Evolutionary conservation across 495 filamentous ascomycete genomes (phyloP).

Genomic region (Penicillium antarcticum): DNA sequence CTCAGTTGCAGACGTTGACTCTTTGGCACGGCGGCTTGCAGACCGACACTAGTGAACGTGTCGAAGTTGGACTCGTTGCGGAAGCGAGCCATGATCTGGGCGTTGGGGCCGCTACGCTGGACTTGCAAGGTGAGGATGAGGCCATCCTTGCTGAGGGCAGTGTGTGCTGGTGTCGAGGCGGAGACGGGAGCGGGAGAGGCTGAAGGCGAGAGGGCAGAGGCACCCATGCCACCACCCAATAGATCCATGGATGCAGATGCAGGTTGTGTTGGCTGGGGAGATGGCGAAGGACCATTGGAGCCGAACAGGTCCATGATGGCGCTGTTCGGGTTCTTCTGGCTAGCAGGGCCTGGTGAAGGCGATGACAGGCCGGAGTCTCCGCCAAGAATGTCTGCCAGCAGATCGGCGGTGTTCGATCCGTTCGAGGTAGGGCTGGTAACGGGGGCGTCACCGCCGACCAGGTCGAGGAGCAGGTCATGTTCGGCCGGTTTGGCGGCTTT

Average conservation of each 20-base stretch:
- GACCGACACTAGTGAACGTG: slow-evolving; percentile 63
- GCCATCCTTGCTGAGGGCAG: slow-evolving; percentile 82
- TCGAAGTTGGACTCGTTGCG: slow-evolving; percentile 65
- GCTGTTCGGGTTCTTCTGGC: slow-evolving; percentile 51
- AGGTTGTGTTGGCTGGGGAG: slow-evolving; percentile 30
- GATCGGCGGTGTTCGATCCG: slow-evolving; percentile 76
- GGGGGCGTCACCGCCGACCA: slow-evolving; percentile 81
- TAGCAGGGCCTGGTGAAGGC: slow-evolving; percentile 51
- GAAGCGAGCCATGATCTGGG: slow-evolving; percentile 80
- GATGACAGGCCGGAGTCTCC: slow-evolving; percentile 48
- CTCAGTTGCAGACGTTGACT: slow-evolving; percentile 88
- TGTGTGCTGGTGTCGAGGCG: slow-evolving; percentile 45
- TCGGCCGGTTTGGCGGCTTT: slow-evolving; percentile 73
- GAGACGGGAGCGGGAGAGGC: slow-evolving; percentile 40
- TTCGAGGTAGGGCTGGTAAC: slow-evolving; percentile 49
- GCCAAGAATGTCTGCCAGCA: slow-evolving; percentile 80
- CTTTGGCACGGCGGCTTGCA: slow-evolving; percentile 96
- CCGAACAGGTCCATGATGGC: slow-evolving; percentile 85
- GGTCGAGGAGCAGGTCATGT: slow-evolving; percentile 85
- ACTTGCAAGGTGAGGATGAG: slow-evolving; percentile 75
- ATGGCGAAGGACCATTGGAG: slow-evolving; percentile 40
- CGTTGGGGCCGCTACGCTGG: slow-evolving; percentile 68
- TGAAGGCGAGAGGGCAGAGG: slow-evolving; percentile 37
- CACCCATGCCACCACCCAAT: slow-evolving; percentile 40
- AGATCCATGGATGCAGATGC: slow-evolving; percentile 49